phyloP scores from a whole-genome alignment of 2,329 filamentous ascomycete species.

The Aspergillus japonicus region DNA sequence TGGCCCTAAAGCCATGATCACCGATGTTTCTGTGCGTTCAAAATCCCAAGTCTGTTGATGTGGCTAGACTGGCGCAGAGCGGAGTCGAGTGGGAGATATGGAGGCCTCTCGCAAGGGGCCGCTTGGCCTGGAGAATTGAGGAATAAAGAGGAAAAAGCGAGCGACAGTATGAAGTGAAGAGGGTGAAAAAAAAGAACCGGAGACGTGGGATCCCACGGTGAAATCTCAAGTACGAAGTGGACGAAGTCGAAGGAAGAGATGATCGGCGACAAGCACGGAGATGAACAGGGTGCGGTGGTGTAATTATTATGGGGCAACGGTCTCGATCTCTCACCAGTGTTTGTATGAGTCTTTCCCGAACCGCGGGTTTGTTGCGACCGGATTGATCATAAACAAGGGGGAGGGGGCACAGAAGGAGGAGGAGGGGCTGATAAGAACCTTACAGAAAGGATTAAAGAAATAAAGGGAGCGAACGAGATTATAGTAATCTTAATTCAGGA shows the following conservation, averaged over 20 bases:
- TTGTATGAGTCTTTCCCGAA: neutral
- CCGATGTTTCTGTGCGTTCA: slow-evolving; percentile 7
- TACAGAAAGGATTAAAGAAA: neutral
- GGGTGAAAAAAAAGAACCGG: neutral
- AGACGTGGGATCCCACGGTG: neutral
- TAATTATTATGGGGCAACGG: neutral
- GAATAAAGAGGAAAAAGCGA: neutral
- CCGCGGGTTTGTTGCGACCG: neutral
- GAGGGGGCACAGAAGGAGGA: neutral
- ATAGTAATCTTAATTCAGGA: neutral
- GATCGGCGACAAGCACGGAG: slow-evolving; percentile 2
- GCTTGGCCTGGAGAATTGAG: neutral
- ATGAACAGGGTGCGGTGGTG: neutral
- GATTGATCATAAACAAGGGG: neutral
- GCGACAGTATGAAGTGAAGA: neutral
- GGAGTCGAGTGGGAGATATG: neutral
- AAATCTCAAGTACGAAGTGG: neutral
- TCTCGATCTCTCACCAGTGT: neutral
- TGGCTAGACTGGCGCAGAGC: neutral
- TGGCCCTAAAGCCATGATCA: slow-evolving; percentile 19
- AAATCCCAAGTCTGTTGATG: neutral
- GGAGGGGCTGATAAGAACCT: neutral
- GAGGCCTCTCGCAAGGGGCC: slow-evolving; percentile 8
- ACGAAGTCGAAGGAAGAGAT: neutral
- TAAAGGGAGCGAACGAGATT: neutral